Base-by-base conservation (phyloP, 768 basidiomycete species). In the Leccinum olivaceopallidum region DNA sequence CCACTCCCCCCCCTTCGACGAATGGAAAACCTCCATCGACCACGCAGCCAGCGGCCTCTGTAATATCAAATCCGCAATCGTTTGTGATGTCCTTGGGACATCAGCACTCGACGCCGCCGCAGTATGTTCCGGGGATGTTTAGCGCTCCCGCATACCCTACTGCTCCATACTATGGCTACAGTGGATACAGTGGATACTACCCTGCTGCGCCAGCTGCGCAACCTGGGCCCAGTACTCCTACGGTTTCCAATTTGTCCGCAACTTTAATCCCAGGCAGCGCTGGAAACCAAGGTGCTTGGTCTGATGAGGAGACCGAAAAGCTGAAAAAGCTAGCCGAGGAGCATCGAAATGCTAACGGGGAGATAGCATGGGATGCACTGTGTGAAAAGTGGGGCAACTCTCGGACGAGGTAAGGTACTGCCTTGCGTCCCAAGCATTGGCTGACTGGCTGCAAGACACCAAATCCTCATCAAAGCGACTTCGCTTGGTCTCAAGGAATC, bases 401-500 rank as follows among this genome's bases (percentile, higher is more conserved):
- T 42, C 80, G 91, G 57, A 86, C 91, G 58, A 85, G 88, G 91
- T 89, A 63, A 53, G 24, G 76, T 76, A 30, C 50, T 26, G 1
- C 58, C 57, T 48, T 32, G 6, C 4, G 12, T 39, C 50, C 14
- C 18, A 3, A 48, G 13, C 22, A 5, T 51, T 51, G 7, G n/a
- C 57, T 70, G 55, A 71, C 52, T 20, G 28, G 51, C 28, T 37
- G 1, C 22, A 56, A 93, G 91, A 68, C 90, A 92, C 66, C 91
- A 94, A 71, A 92, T 93, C 58, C 76, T 92, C 36, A 83, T 92
- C 61, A 92, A 91, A 73, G 92, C 90, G 2, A 93, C 88, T 2
- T 77, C 81, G n/a, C 72, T 94, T 18, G 88, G 89, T 10, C 77
- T 94, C 53, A 92, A 92, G 72, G 88, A 89, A 65, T 90, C 87